These are phyloP conservation scores for Fusarium fujikuroi DNA, from an alignment of 2,329 filamentous ascomycete genomes.

Conservation along the genomic window DNA sequence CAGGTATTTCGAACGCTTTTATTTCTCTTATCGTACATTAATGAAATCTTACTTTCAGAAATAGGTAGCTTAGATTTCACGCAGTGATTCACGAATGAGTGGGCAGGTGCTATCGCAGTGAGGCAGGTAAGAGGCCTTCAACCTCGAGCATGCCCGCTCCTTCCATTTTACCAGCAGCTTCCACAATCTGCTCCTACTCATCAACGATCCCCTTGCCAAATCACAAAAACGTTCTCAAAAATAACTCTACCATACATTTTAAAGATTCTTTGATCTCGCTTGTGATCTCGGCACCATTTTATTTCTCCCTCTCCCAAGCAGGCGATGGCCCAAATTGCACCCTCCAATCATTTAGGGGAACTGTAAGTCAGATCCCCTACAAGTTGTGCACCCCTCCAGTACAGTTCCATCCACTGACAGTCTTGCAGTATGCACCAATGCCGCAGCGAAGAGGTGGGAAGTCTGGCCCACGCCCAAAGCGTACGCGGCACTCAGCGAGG, in stretches of 20 bases:
- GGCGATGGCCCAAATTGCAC: background rate
- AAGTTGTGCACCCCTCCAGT: background rate
- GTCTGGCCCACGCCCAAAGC: slow-evolving; percentile 24
- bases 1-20: no score
- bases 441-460: slow-evolving; percentile 32
- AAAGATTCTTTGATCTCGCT: background rate
- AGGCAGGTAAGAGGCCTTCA: background rate
- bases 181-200: background rate
- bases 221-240: background rate
- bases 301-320: background rate
- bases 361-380: slow-evolving; percentile 5
- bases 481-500: slow-evolving; percentile 24
- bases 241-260: background rate
- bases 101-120: background rate
- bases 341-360: background rate
- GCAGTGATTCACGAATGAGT: background rate
- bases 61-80: no score
- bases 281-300: background rate
- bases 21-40: background rate
- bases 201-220: background rate
- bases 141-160: background rate
- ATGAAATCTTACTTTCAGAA: background rate
- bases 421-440: slow-evolving; percentile 19
- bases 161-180: background rate
- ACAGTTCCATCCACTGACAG: slow-evolving; percentile 4